A percentile compares a stretch with the other conserved stretches of the same genome.
Conservation (phyloP, 176 grass and related monocot genomes). For the Oryza nivara region DNA sequence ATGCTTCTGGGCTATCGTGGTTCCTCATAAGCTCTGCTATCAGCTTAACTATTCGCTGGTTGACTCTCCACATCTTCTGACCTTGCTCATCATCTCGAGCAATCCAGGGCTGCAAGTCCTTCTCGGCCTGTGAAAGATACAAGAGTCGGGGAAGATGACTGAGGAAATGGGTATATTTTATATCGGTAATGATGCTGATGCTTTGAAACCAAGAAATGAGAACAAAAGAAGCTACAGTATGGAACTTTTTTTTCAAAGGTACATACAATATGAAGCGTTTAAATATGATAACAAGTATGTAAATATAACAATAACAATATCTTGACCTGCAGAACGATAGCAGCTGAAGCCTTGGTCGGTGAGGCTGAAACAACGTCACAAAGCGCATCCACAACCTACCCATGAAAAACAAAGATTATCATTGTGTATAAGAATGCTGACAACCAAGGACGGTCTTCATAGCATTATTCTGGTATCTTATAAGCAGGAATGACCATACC, state of each 20-base stretch:
- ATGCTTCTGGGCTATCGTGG: constrained; percentile 83
- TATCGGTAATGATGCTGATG: not conserved
- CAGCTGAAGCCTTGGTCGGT: constrained; percentile 89
- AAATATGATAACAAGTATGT: not conserved
- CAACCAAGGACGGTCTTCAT: not conserved
- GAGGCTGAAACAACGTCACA: constrained; percentile 98
- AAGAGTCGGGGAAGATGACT: constrained; percentile 50
- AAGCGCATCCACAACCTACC: constrained; percentile 94
- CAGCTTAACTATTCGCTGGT: constrained; percentile 94
- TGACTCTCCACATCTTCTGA: constrained; percentile 97
- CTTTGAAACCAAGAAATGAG: constrained; percentile 22
- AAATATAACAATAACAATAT: constrained; percentile 45
- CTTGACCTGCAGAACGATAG: constrained; percentile 93
- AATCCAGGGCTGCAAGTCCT: constrained; percentile 97
- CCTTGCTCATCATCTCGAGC: constrained; percentile 91
- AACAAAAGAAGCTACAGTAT: not conserved
- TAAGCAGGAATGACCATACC: constrained; percentile 50
- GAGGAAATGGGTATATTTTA: constrained; percentile 41
- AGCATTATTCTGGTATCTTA: constrained; percentile 1
- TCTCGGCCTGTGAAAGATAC: constrained; percentile 78
- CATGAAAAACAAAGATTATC: not conserved
- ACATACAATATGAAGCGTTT: constrained; percentile 13
- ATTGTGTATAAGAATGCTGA: constrained; percentile 32
- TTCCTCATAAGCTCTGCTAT: constrained; percentile 98
- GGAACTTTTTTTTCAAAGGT: not conserved